Conservation (phyloP, 116 monocot species). For the Posidonia oceanica region DNA sequence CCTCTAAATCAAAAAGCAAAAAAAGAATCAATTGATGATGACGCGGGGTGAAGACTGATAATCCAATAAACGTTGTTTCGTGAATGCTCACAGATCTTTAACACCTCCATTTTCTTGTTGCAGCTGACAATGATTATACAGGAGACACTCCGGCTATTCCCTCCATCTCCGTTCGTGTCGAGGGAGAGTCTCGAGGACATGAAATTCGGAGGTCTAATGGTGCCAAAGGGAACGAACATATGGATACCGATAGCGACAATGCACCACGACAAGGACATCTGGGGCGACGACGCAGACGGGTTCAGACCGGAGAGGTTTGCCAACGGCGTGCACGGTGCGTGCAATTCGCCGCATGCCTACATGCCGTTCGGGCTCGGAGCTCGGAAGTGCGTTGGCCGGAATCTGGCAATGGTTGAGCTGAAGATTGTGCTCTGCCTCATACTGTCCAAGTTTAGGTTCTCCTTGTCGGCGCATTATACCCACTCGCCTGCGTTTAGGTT, state of each 20-base stretch:
- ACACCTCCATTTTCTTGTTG: too few relatives aligned
- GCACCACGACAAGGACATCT: slow-evolving; percentile 39
- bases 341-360: slow-evolving; percentile 46
- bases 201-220: slow-evolving; percentile 28
- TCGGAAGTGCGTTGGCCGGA: slow-evolving; percentile 63
- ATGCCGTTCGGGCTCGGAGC: slow-evolving; percentile 70
- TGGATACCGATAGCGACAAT: slow-evolving; percentile 36
- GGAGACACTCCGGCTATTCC: slow-evolving; percentile 60
- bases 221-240: slow-evolving; percentile 62
- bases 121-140: slow-evolving; percentile 76
- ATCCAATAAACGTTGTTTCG: too few relatives aligned
- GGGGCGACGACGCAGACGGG: slow-evolving; percentile 55
- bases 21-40: too few relatives aligned
- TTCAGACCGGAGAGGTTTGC: slow-evolving; percentile 69
- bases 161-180: slow-evolving; percentile 32
- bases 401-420: slow-evolving; percentile 63
- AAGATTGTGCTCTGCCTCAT: slow-evolving; percentile 54
- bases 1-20: too few relatives aligned
- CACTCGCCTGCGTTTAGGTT: slow-evolving; percentile 44
- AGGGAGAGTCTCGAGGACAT: slow-evolving; percentile 52
- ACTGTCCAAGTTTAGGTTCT: slow-evolving; percentile 41
- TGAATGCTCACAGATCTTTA: too few relatives aligned
- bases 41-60: too few relatives aligned
- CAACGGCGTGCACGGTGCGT: slow-evolving; percentile 34
- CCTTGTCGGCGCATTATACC: slow-evolving; percentile 33